Conservation (phyloP, 2,329 filamentous ascomycete species). For the Sporothrix euskadiensis region DNA sequence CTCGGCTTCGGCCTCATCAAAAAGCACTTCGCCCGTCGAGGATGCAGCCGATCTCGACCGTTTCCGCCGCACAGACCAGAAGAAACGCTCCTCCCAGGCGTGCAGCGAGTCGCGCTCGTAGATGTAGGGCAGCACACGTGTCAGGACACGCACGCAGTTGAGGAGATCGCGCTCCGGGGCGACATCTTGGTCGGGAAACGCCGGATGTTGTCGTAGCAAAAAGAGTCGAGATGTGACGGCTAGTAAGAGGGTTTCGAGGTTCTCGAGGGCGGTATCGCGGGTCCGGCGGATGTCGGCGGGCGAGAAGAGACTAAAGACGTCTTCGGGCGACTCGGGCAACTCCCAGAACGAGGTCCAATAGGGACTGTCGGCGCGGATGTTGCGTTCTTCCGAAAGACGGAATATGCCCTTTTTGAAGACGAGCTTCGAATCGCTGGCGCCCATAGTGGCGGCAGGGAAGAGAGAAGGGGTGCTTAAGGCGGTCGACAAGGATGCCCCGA, state of each 20-base stretch:
- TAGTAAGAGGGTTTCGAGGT: slow-evolving; percentile 84
- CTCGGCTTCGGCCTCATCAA: slow-evolving; percentile 64
- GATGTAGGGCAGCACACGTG: slow-evolving; percentile 82
- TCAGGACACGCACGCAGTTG: slow-evolving; percentile 91
- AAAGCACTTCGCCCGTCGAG: slow-evolving; percentile 73
- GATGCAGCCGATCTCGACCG: slow-evolving; percentile 66
- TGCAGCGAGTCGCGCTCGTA: slow-evolving; percentile 85
- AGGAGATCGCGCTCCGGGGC: slow-evolving; percentile 86
- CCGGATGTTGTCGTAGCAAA: slow-evolving; percentile 80
- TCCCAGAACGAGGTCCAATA: slow-evolving; percentile 99
- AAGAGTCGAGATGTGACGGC: slow-evolving; percentile 82
- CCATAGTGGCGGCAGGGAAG: slow-evolving; percentile 61
- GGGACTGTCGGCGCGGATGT: slow-evolving; percentile 81
- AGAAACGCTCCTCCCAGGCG: slow-evolving; percentile 88
- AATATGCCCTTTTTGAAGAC: slow-evolving; percentile 99
- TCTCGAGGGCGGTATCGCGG: slow-evolving; percentile 79
- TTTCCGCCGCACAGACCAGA: slow-evolving; percentile 77
- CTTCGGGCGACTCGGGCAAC: slow-evolving; percentile 90
- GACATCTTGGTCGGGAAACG: slow-evolving; percentile 82
- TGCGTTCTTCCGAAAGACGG: slow-evolving; percentile 84
- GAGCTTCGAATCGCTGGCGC: slow-evolving; percentile 97
- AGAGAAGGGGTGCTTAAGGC: neutral
- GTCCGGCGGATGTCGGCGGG: slow-evolving; percentile 84
- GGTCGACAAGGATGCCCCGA: slow-evolving; percentile 8
- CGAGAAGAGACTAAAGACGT: slow-evolving; percentile 95